A percentile compares a stretch with the other conserved stretches of the same genome.
Conservation (phyloP, 139 green algal species). For the Auxenochlorella pyrenoidosa region DNA sequence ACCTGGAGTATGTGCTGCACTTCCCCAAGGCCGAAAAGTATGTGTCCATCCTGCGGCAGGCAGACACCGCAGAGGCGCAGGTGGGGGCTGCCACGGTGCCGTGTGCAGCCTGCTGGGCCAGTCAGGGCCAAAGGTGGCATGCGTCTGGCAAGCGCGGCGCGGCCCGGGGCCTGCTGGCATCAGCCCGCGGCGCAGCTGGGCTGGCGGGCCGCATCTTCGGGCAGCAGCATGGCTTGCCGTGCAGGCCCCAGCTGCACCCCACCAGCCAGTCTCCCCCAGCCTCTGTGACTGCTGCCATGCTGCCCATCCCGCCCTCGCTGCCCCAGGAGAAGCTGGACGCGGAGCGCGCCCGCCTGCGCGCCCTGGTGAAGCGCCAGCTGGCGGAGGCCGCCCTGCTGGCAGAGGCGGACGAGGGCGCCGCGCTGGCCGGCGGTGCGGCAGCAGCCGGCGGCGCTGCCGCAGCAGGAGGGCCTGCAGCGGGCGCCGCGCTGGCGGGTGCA, state of each 20-base stretch:
- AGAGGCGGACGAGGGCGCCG: constrained; percentile 81
- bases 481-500: not conserved
- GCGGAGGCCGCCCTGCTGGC: constrained; percentile 64
- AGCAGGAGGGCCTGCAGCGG: not conserved
- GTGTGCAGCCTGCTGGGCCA: not conserved
- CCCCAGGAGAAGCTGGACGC: constrained; percentile 51
- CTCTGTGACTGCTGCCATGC: too few relatives aligned
- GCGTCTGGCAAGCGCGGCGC: not conserved
- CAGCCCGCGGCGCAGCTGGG: too few relatives aligned
- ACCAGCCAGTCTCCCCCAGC: too few relatives aligned
- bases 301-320: not conserved
- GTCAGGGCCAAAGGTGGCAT: not conserved
- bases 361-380: constrained; percentile 52
- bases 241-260: too few relatives aligned
- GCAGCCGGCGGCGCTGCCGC: not conserved
- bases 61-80: constrained; percentile 63
- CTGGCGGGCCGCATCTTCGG: too few relatives aligned
- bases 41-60: constrained; percentile 75
- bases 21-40: constrained; percentile 91
- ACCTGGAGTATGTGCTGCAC: constrained; percentile 81
- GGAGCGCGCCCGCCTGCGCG: constrained; percentile 63
- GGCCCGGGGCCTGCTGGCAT: too few relatives aligned
- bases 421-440: not conserved
- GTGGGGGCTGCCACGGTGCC: not conserved
- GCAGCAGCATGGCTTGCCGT: too few relatives aligned